Evolutionary conservation across 805 yeast species (phyloP).

Genomic region (Cyberlindnera maritima): DNA sequence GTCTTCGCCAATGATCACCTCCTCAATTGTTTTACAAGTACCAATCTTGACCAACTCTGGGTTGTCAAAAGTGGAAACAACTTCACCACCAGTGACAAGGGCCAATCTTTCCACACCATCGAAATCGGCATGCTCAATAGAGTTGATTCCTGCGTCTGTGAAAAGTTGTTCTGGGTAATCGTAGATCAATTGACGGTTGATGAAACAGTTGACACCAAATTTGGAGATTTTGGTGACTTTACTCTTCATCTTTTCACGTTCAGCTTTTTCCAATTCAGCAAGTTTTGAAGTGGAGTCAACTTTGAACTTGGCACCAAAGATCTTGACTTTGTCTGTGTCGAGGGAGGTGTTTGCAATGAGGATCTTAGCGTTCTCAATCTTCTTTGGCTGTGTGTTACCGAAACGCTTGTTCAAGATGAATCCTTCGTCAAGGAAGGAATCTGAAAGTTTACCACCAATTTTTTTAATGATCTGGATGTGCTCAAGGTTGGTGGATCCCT

Average conservation of each 20-base stretch:
- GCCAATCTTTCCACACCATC: slow-evolving; percentile 97
- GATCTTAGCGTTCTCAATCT: slow-evolving; percentile 76
- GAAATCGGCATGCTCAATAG: slow-evolving; percentile 97
- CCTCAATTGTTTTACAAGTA: slow-evolving; percentile 86
- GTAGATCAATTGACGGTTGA: slow-evolving; percentile 94
- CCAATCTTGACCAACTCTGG: slow-evolving; percentile 88
- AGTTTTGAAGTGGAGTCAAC: slow-evolving; percentile 93
- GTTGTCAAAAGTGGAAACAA: slow-evolving; percentile 91
- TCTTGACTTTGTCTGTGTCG: slow-evolving; percentile 97
- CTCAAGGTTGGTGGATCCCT: slow-evolving; percentile 88
- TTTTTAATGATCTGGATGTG: slow-evolving; percentile 91
- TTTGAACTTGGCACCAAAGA: slow-evolving; percentile 96
- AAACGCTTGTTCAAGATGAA: slow-evolving; percentile 88
- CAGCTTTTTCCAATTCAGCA: slow-evolving; percentile 92
- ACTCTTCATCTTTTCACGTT: slow-evolving; percentile 85
- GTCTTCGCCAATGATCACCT: slow-evolving; percentile 90
- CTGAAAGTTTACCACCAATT: slow-evolving; percentile 87
- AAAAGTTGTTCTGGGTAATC: slow-evolving; percentile 97
- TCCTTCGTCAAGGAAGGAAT: slow-evolving; percentile 94
- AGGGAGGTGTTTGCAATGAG: slow-evolving; percentile 92
- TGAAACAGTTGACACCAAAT: slow-evolving; percentile 85
- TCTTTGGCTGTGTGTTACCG: slow-evolving; percentile 93
- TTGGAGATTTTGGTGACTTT: slow-evolving; percentile 88
- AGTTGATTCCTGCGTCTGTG: slow-evolving; percentile 80
- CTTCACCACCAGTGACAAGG: slow-evolving; percentile 97